Percentiles rank a stretch among this genome's conserved stretches.
phyloP scores from a whole-genome alignment of 148 eudicot species.

The Dianthus caryophyllus region DNA sequence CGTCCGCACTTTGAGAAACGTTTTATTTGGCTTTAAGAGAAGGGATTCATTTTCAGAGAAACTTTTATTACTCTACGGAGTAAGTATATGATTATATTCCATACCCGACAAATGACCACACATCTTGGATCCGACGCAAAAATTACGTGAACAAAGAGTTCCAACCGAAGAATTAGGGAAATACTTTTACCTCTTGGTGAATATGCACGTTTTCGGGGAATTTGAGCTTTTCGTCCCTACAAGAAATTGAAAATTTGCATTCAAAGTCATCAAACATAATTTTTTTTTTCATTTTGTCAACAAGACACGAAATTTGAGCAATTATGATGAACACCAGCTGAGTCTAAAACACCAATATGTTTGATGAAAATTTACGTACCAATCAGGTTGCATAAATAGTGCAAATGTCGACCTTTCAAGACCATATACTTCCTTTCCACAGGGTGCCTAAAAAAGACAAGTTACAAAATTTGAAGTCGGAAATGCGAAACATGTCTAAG shows the following conservation, averaged over 20 bases:
- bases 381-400: constrained; percentile 96
- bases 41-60: too few species aligned
- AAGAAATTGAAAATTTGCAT: constrained; percentile 8
- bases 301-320: not conserved
- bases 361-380: constrained; percentile 39
- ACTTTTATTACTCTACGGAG: too few species aligned
- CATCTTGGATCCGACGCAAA: too few species aligned
- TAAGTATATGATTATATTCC: too few species aligned
- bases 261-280: too few species aligned
- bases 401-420: constrained; percentile 94
- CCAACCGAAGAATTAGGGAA: not conserved
- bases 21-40: not conserved
- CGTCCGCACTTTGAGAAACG: not conserved
- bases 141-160: constrained; percentile 3
- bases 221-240: constrained; percentile 75
- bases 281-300: too few species aligned
- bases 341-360: too few species aligned
- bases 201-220: constrained; percentile 72
- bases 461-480: not conserved
- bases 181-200: constrained; percentile 63
- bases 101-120: too few species aligned
- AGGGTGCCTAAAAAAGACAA: constrained; percentile 56
- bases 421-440: constrained; percentile 52
- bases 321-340: not conserved
- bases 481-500: constrained; percentile 8